A percentile compares a stretch with the other conserved stretches of the same genome.
These are phyloP conservation scores for Microcyclosporella mali DNA, from an alignment of 2,329 filamentous ascomycete genomes.

Conservation along the genomic window DNA sequence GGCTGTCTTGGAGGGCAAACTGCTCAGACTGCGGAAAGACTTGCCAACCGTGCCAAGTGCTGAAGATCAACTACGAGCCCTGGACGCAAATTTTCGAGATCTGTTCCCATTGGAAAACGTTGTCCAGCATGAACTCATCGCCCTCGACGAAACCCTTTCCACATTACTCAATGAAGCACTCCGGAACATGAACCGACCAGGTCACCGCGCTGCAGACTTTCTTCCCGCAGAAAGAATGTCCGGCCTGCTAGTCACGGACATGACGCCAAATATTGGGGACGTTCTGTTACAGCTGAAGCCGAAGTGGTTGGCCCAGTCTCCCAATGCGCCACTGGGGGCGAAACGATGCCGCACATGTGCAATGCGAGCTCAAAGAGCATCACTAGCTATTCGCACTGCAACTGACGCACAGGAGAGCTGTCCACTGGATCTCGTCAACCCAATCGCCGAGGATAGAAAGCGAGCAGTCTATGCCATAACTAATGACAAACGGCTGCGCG, in stretches of 20 bases:
- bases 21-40: slow-evolving; percentile 31
- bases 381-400: slow-evolving; percentile 20
- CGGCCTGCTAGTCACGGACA: slow-evolving; percentile 33
- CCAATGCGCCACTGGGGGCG: slow-evolving; percentile 36
- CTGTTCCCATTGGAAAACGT: slow-evolving; percentile 29
- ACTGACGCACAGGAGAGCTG: slow-evolving; percentile 33
- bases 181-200: slow-evolving; percentile 16
- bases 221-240: slow-evolving; percentile 24
- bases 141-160: slow-evolving; percentile 18
- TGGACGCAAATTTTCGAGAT: slow-evolving; percentile 22
- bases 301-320: slow-evolving; percentile 45
- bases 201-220: slow-evolving; percentile 21
- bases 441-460: slow-evolving; percentile 19
- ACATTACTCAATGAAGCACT: slow-evolving; percentile 23
- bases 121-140: slow-evolving; percentile 26
- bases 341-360: slow-evolving; percentile 44
- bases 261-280: slow-evolving; percentile 27
- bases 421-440: slow-evolving; percentile 37
- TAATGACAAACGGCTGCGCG: slow-evolving; percentile 17
- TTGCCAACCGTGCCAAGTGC: slow-evolving; percentile 26
- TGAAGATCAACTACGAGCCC: slow-evolving; percentile 22
- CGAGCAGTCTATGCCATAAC: slow-evolving; percentile 23
- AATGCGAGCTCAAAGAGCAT: slow-evolving; percentile 33
- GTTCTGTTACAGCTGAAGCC: slow-evolving; percentile 40
- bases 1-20: slow-evolving; percentile 16